phyloP scores from a whole-genome alignment of 2,329 filamentous ascomycete genomes.

The Biscogniauxia marginata region DNA sequence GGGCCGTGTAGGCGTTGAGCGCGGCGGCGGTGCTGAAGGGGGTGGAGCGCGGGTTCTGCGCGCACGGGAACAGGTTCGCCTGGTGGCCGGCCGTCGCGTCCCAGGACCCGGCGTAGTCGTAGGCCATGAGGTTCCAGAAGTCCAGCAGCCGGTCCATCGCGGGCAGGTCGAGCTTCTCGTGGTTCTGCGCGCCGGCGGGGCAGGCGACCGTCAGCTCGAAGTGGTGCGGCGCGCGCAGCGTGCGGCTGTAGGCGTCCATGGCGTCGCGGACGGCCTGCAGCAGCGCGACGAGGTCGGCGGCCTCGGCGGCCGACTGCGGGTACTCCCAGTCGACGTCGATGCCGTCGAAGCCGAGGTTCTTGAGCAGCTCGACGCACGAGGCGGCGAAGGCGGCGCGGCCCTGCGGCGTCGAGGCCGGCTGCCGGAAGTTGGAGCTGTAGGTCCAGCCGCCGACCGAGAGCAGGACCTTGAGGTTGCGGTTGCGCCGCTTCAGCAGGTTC shows the following conservation, averaged over 20 bases:
- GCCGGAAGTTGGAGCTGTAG: constrained; percentile 80
- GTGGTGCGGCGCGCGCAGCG: constrained; percentile 44
- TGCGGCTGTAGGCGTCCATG: constrained; percentile 56
- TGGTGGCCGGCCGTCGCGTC: constrained; percentile 71
- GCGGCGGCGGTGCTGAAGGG: constrained; percentile 76
- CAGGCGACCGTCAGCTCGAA: constrained; percentile 66
- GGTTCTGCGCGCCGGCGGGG: constrained; percentile 62
- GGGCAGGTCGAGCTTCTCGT: constrained; percentile 58
- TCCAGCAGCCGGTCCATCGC: constrained; percentile 66
- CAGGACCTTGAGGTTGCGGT: constrained; percentile 81
- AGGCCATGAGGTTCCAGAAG: constrained; percentile 84
- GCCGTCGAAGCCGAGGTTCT: constrained; percentile 76
- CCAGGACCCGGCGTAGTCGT: constrained; percentile 86
- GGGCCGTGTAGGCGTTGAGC: constrained; percentile 65
- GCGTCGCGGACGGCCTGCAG: constrained; percentile 55
- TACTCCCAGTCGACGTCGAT: constrained; percentile 71
- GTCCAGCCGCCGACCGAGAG: constrained; percentile 93
- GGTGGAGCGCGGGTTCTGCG: constrained; percentile 59
- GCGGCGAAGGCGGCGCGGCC: constrained; percentile 72
- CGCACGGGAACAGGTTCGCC: constrained; percentile 69
- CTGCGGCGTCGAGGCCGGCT: constrained; percentile 66
- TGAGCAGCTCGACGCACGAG: constrained; percentile 71
- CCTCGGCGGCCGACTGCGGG: constrained; percentile 54
- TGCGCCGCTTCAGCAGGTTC: constrained; percentile 75
- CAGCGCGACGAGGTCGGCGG: constrained; percentile 57